Base-by-base conservation (phyloP, 371 early-diverging fungal species). In the Mortierella sp. region DNA sequence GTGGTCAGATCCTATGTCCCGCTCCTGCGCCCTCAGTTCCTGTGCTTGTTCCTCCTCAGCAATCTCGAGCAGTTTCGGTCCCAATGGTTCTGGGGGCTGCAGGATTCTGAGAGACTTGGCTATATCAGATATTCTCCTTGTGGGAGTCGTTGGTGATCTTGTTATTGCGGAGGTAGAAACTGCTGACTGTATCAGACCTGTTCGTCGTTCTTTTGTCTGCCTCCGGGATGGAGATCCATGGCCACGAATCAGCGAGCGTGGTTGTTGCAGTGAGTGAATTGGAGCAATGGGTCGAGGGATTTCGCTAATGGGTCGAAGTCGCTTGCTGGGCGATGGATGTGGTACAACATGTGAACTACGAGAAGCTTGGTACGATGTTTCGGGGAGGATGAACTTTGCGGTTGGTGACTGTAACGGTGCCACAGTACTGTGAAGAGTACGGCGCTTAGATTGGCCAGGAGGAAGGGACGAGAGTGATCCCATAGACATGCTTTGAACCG, bases 291-390 rank as follows among this genome's bases (percentile, higher is more conserved):
- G 53, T n/a, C 55, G 34, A 11, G 41, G 48, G 6, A 66, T 17
- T 28, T 66, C 66, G 31, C 66, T 66, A 17, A 66, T 8, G 27
- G 66, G 59, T 54, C 66, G 44, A 27, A 66, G 47, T 8, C 59
- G 51, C 27, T 65, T 65, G 41, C 39, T 57, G 21, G 58, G 56
- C 6, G 58, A 57, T 6, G 44, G 17, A 17, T 57, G 56, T 14
- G 44, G 19, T 17, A 21, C n/a, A n/a, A n/a, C 19, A 44, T 17
- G 44, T 3, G 9, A 8, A 19, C 19, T 19, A 19, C 44, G 44
- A 19, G 21, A 15, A 4, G 44, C 21, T 17, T 6, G 44, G 19
- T 44, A 19, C 0, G 44, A 21, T 8, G 19, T 19, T 21, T 8
- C 21, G 5, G n/a, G 44, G 8, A 19, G 44, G 21, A 44, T 19